phyloP scores from a whole-genome alignment of 768 basidiomycete species.

The Suillus clintonianus region DNA sequence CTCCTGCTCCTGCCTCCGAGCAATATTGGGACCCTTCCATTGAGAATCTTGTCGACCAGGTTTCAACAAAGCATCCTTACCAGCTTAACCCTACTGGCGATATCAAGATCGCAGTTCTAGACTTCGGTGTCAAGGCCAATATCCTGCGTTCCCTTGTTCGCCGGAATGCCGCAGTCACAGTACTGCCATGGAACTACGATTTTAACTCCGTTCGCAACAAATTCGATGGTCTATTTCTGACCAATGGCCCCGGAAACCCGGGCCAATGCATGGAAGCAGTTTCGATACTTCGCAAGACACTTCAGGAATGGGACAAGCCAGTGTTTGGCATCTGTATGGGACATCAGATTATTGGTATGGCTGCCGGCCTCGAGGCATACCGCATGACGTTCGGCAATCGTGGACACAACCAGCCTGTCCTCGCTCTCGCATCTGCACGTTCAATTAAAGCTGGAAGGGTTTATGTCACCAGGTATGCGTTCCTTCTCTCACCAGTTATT shows the following conservation, averaged over 20 bases:
- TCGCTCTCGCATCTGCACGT: conserved; percentile 90
- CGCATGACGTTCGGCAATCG: conserved; percentile 99
- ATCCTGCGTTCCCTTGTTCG: conserved; percentile 91
- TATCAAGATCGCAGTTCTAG: conserved; percentile 91
- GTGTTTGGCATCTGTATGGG: conserved; percentile 99
- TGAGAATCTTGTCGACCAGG: conserved; percentile 94
- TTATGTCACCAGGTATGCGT: conserved; percentile 84
- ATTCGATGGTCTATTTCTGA: conserved; percentile 93
- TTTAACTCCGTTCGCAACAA: conserved; percentile 90
- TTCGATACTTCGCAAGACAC: conserved; percentile 73
- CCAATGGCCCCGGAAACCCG: conserved; percentile 97
- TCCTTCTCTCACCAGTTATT: not conserved
- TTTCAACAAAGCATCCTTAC: conserved; percentile 85
- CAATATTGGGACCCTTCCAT: conserved; percentile 92
- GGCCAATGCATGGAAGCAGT: conserved; percentile 85
- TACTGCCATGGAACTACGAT: conserved; percentile 97
- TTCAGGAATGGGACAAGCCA: conserved; percentile 89
- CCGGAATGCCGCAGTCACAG: conserved; percentile 90
- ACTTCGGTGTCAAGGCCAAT: conserved; percentile 98
- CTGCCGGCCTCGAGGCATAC: conserved; percentile 94
- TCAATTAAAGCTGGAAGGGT: conserved; percentile 95
- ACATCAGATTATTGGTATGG: conserved; percentile 96
- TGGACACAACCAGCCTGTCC: conserved; percentile 98
- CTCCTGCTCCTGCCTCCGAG: conserved; percentile 56
- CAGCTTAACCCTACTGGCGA: conserved; percentile 84